Evolutionary conservation across 2,329 filamentous ascomycete genomes (phyloP).

Genomic region (Keithomyces neogunnii): DNA sequence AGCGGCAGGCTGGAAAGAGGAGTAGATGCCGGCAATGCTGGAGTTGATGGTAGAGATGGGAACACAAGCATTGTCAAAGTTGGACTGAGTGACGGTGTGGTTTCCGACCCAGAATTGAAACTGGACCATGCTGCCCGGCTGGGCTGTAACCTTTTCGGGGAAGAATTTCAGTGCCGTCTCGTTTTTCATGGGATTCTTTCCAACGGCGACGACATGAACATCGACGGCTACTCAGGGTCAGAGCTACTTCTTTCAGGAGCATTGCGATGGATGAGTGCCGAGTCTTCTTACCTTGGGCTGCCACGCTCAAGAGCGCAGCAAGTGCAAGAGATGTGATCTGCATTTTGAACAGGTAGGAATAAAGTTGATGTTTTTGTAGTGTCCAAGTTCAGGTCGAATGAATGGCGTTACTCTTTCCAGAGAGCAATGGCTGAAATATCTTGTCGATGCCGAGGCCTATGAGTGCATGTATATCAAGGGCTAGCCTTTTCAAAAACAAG

Average conservation of each 20-base stretch:
- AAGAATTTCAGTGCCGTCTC: constrained; percentile 47
- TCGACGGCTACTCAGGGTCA: constrained; percentile 20
- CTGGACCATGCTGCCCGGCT: constrained; percentile 55
- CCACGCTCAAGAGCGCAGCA: constrained; percentile 36
- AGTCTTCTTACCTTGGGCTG: constrained; percentile 31
- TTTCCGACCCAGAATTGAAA: constrained; percentile 62
- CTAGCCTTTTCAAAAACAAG: constrained; percentile 30
- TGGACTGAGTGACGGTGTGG: constrained; percentile 73
- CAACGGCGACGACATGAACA: constrained; percentile 60
- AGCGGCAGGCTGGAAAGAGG: constrained; percentile 57
- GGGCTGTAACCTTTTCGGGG: constrained; percentile 56
- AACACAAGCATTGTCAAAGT: constrained; percentile 61
- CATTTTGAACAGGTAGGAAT: constrained; percentile 33
- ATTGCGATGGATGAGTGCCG: neutral
- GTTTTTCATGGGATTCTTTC: constrained; percentile 39
- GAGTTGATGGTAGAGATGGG: constrained; percentile 47
- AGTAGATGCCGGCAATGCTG: constrained; percentile 53
- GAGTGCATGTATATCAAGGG: constrained; percentile 23
- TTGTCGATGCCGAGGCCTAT: neutral
- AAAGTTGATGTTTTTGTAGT: neutral
- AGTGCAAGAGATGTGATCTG: constrained; percentile 39
- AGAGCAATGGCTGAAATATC: neutral
- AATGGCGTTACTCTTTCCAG: constrained; percentile 7
- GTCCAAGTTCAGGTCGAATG: constrained; percentile 5
- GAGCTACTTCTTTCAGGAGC: neutral